Conservation (phyloP, 331 rosid genomes). For the Pyrus hybrid region DNA sequence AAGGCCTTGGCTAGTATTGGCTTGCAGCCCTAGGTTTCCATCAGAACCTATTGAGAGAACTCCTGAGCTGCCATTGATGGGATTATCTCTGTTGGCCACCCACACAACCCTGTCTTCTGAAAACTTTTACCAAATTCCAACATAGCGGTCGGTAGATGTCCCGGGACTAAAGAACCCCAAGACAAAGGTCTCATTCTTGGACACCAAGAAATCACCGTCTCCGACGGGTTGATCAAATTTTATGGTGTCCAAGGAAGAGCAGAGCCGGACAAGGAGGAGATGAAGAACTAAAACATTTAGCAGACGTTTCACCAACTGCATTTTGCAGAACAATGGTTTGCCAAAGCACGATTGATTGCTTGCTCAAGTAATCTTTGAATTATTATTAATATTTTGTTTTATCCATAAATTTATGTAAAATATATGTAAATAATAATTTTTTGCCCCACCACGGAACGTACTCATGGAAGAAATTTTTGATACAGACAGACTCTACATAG, state of each 20-base stretch:
- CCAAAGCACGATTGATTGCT: not conserved
- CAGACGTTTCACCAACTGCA: slow-evolving; percentile 6
- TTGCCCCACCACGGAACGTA: not conserved
- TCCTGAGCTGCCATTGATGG: slow-evolving; percentile 29
- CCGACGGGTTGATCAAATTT: slow-evolving; percentile 14
- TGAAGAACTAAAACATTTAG: slow-evolving; percentile 9
- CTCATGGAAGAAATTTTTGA: not conserved
- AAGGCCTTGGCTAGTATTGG: not conserved
- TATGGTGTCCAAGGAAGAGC: slow-evolving; percentile 12
- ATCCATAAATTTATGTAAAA: too few relatives aligned
- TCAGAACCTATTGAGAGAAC: slow-evolving; percentile 18
- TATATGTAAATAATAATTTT: too few relatives aligned
- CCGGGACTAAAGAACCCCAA: slow-evolving; percentile 56
- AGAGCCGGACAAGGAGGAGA: slow-evolving; percentile 6
- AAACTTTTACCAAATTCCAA: slow-evolving; percentile 59
- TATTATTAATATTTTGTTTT: not conserved
- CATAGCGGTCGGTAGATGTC: slow-evolving; percentile 35
- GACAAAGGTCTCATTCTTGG: slow-evolving; percentile 26
- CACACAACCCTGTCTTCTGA: slow-evolving; percentile 31
- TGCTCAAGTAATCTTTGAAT: not conserved
- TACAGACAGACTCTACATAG: not conserved
- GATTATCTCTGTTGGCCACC: slow-evolving; percentile 62
- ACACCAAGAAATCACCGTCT: slow-evolving; percentile 39
- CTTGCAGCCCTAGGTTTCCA: slow-evolving; percentile 23
- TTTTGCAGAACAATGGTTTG: not conserved